Evolutionary conservation across 2,329 filamentous ascomycete species (phyloP).

Genomic region (Amauroascus niger): DNA sequence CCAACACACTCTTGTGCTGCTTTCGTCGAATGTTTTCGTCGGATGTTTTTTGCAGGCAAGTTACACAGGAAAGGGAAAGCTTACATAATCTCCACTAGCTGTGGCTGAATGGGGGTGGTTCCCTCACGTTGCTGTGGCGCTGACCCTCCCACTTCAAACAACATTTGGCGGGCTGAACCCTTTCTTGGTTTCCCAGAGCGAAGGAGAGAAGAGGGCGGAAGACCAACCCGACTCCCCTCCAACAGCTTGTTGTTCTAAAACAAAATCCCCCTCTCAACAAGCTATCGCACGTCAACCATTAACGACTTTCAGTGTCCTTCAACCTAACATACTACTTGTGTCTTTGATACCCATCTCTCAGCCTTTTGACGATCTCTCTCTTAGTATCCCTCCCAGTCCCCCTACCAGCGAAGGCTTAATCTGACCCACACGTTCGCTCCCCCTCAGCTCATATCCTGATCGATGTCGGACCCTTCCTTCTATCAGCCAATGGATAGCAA

Average conservation of each 20-base stretch:
- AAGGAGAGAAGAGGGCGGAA: not conserved
- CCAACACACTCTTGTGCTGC: too few relatives aligned
- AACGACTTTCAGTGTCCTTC: not conserved
- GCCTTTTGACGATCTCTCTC: not conserved
- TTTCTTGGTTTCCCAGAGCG: constrained; percentile 6
- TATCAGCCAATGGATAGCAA: constrained; percentile 71
- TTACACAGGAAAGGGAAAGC: not conserved
- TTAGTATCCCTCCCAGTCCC: not conserved
- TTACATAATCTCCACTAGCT: not conserved
- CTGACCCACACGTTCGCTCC: constrained; percentile 14
- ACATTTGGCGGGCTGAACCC: not conserved
- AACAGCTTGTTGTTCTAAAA: constrained; percentile 3
- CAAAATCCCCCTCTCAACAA: not conserved
- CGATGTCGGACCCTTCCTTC: constrained; percentile 12
- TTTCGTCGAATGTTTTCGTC: too few relatives aligned
- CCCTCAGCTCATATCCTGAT: constrained; percentile 1
- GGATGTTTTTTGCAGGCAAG: too few relatives aligned
- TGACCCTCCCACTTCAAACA: not conserved
- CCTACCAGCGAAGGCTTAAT: not conserved
- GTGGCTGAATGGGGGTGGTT: not conserved
- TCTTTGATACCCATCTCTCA: constrained; percentile 10
- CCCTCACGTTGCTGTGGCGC: not conserved
- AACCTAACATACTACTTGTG: not conserved
- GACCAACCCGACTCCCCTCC: constrained; percentile 1
- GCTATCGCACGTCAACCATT: not conserved